Evolutionary conservation across 129 eudicot genomes (phyloP).

Genomic region (Kitagawia praeruptora): DNA sequence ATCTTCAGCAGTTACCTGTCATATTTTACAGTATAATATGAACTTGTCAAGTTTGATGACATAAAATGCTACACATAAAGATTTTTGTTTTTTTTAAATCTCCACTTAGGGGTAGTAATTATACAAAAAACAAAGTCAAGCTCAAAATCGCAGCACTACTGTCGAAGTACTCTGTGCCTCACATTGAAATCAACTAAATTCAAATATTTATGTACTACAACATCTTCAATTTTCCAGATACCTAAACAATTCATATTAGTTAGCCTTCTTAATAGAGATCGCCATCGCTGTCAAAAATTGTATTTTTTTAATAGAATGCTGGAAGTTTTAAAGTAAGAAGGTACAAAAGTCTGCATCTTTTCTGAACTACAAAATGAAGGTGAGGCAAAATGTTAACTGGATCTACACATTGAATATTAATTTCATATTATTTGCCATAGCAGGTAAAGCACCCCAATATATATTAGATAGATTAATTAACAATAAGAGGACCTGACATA

Average conservation of each 20-base stretch:
- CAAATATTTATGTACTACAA: neutral
- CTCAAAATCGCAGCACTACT: neutral
- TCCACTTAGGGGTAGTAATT: neutral
- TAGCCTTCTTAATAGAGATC: neutral
- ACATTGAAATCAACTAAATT: neutral
- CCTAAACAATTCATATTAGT: neutral
- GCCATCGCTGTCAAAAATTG: neutral
- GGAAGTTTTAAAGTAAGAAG: neutral
- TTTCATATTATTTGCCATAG: neutral
- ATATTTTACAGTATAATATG: neutral
- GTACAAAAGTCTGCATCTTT: neutral
- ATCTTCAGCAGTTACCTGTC: slow-evolving; percentile 89
- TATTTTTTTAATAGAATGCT: neutral
- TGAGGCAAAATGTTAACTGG: neutral
- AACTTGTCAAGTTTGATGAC: neutral
- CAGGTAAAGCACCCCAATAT: neutral
- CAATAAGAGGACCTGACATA: neutral
- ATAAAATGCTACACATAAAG: neutral
- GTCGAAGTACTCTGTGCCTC: neutral
- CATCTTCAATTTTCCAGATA: neutral
- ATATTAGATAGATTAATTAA: neutral
- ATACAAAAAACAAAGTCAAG: neutral
- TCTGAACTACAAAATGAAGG: neutral
- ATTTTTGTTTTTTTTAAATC: neutral
- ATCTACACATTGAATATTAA: neutral